Evolutionary conservation across 495 filamentous ascomycete species (phyloP), one percentile per base, ranked within the genome.

Genomic region (Lophiotrema nucula): DNA sequence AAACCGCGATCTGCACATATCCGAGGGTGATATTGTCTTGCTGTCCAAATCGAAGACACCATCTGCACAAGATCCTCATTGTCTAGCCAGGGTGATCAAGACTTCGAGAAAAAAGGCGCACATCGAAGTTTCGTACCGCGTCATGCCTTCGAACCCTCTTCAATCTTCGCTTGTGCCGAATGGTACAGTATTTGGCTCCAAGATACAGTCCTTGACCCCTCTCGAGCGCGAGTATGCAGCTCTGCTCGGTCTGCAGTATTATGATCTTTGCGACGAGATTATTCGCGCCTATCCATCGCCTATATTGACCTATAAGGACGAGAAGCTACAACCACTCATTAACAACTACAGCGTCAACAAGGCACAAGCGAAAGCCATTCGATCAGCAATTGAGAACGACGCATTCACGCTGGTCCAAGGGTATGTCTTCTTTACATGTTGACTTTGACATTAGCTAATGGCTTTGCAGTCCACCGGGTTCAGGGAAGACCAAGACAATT

Each of bases 401-500:
- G 93, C 87, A 0, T 98, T 98, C 69, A 96, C 92, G 6, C 78
- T 98, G 46, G 88, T 98, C 53, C 93, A 98, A 72, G 93, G 93
- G 81, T 83, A 77, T 66, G 75, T 47, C 44, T 25, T 16, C 8
- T 33, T 52, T 13, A 1, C 22, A 38, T 26, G 16, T 22, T 6
- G 44, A 21, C 42, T 43, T 2, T n/a, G 15, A 25, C 16, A 8
- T 16, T 26, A 52, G 26, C 27, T 65, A 18, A 58, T 47, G 22
- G 48, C 4, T n/a, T 13, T 53, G 33, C 47, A 83, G 81, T 37
- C 95, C 93, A 46, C 93, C 93, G 1, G 93, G 93, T 67, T 93
- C 92, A 3, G 93, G 93, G 66, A 98, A 98, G 73, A 98, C 93
- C 0, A 98, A 97, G 70, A 98, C 93, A 0, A 97, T 98, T 51